phyloP scores from a whole-genome alignment of 192 early-diverging fungal species.

The Entrophospora sp. region DNA sequence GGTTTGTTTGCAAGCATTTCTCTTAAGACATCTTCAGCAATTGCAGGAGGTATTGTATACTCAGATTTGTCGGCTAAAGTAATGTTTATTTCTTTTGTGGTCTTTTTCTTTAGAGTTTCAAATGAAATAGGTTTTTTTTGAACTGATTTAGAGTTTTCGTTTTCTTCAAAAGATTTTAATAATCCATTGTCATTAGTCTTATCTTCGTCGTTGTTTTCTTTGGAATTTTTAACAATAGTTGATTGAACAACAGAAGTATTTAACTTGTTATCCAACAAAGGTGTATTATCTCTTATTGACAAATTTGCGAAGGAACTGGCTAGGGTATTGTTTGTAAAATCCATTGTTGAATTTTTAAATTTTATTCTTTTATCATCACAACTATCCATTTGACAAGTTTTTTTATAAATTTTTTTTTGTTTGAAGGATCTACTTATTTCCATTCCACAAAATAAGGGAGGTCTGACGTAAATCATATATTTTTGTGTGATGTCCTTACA shows the following conservation, averaged over 20 bases:
- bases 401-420: no score
- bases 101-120: not conserved
- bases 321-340: constrained; percentile 13
- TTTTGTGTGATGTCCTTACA: no score
- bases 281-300: constrained; percentile 1
- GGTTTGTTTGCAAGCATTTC: constrained; percentile 22
- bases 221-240: not conserved
- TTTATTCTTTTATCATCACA: no score
- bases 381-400: no score
- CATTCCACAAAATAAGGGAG: no score
- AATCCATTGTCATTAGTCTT: not conserved
- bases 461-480: no score
- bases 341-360: constrained; percentile 5
- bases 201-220: not conserved
- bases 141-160: not conserved
- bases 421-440: no score
- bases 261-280: not conserved
- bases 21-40: constrained; percentile 16
- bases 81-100: constrained; percentile 4
- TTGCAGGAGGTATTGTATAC: constrained; percentile 21
- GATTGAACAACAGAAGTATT: constrained; percentile 6
- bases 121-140: not conserved
- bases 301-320: constrained; percentile 5
- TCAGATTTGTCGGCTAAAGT: constrained; percentile 9
- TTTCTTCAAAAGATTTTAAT: not conserved